A percentile compares a stretch with the other conserved stretches of the same genome.
phyloP scores from a whole-genome alignment of 345 rosid species.

The Mallotus nudiflorus region DNA sequence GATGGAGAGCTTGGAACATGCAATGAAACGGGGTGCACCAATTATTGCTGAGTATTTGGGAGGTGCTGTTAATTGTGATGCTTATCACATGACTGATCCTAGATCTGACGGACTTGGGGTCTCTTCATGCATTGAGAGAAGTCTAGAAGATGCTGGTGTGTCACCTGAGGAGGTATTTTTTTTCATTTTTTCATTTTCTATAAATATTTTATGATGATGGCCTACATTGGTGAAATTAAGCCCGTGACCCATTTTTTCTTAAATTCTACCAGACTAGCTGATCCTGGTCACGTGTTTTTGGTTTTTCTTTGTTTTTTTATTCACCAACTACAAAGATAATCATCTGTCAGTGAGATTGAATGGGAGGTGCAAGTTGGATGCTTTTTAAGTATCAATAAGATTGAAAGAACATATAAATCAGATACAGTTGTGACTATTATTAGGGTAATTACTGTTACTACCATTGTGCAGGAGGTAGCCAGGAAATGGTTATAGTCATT shows the following conservation, averaged over 20 bases:
- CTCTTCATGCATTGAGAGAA: conserved; percentile 89
- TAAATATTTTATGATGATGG: neutral
- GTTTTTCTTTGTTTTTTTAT: too few relatives aligned
- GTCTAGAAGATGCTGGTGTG: conserved; percentile 98
- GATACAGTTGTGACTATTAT: neutral
- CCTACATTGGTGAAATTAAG: neutral
- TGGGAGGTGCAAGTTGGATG: neutral
- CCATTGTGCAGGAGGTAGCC: neutral
- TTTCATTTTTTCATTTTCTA: neutral
- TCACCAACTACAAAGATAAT: too few relatives aligned
- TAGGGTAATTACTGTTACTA: neutral
- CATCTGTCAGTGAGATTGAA: neutral
- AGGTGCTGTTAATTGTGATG: conserved; percentile 98
- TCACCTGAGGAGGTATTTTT: conserved; percentile 84
- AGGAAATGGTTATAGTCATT: too few relatives aligned
- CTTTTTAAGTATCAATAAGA: neutral
- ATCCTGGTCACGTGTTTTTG: too few relatives aligned
- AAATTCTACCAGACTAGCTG: neutral
- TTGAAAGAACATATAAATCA: neutral
- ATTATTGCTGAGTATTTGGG: conserved; percentile 95
- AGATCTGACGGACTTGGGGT: conserved; percentile 99
- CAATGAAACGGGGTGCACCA: conserved; percentile 93
- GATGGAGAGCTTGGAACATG: conserved; percentile 99
- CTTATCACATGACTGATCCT: conserved; percentile 98
- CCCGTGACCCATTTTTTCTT: neutral